Evolutionary conservation across 345 rosid genomes (phyloP).

Genomic region (Carallia brachiata): DNA sequence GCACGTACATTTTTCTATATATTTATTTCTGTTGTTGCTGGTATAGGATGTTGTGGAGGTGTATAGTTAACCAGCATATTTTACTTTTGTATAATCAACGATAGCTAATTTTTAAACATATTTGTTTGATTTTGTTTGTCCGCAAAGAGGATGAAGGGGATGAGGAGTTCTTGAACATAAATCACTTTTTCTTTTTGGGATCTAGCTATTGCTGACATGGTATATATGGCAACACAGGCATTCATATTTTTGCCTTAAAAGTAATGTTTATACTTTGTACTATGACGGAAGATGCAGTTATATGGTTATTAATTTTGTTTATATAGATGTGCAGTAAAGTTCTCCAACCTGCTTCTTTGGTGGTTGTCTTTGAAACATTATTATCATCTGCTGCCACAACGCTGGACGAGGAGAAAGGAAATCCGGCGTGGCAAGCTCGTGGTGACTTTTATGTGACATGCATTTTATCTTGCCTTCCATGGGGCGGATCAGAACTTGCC

Average conservation of each 20-base stretch:
- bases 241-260: too few species aligned
- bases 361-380: constrained; percentile 78
- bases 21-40: neutral
- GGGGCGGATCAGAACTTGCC: constrained; percentile 95
- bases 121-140: too few species aligned
- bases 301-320: constrained; percentile 1
- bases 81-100: too few species aligned
- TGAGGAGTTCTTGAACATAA: too few species aligned
- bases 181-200: too few species aligned
- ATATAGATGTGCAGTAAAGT: constrained; percentile 93
- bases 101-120: too few species aligned
- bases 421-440: constrained; percentile 92
- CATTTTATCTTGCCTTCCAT: constrained; percentile 91
- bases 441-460: constrained; percentile 92
- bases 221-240: too few species aligned
- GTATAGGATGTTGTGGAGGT: too few species aligned
- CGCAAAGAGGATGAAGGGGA: too few species aligned
- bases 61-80: too few species aligned
- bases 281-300: neutral
- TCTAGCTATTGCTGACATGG: too few species aligned
- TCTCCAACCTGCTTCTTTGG: constrained; percentile 82
- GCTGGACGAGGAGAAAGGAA: constrained; percentile 97
- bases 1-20: neutral
- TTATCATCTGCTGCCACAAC: constrained; percentile 95
- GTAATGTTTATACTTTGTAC: too few species aligned